Conservation (phyloP, 1,284 basidiomycete genomes). For the Cystobasidium sp. region DNA sequence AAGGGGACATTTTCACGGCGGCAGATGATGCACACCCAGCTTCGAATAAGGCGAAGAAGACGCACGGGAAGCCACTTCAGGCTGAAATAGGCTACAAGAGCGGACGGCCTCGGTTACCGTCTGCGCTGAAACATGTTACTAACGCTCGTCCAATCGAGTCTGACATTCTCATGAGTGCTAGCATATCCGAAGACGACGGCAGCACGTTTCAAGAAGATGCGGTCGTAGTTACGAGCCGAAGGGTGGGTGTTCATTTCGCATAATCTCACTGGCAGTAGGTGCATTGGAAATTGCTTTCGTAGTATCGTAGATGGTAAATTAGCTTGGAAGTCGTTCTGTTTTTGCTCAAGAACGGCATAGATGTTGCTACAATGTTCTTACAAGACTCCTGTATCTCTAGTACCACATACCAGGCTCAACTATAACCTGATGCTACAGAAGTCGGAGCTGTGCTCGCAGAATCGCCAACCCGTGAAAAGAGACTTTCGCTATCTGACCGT, state of each 20-base stretch:
- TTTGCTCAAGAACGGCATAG: too few species aligned
- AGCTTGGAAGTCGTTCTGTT: too few species aligned
- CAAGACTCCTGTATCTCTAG: neutral
- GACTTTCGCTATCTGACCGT: constrained; percentile 39
- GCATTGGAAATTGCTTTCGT: too few species aligned
- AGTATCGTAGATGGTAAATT: neutral
- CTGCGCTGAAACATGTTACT: neutral
- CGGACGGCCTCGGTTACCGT: neutral
- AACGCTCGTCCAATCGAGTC: neutral
- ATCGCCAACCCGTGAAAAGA: constrained; percentile 33
- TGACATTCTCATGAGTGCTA: constrained; percentile 3
- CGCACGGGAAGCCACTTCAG: neutral
- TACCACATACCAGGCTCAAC: constrained; percentile 2
- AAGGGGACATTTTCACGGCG: neutral
- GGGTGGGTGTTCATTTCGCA: neutral
- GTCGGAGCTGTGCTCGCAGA: constrained; percentile 40
- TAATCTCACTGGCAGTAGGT: neutral
- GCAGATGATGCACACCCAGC: neutral
- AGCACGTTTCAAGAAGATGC: constrained; percentile 2
- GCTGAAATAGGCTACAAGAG: constrained; percentile 1
- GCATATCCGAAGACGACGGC: neutral
- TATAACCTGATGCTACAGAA: constrained; percentile 39
- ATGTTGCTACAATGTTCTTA: neutral
- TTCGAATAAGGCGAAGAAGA: neutral
- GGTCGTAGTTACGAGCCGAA: constrained; percentile 7